phyloP scores from a whole-genome alignment of 768 basidiomycete species.

The Sporobolomyces roseus region DNA sequence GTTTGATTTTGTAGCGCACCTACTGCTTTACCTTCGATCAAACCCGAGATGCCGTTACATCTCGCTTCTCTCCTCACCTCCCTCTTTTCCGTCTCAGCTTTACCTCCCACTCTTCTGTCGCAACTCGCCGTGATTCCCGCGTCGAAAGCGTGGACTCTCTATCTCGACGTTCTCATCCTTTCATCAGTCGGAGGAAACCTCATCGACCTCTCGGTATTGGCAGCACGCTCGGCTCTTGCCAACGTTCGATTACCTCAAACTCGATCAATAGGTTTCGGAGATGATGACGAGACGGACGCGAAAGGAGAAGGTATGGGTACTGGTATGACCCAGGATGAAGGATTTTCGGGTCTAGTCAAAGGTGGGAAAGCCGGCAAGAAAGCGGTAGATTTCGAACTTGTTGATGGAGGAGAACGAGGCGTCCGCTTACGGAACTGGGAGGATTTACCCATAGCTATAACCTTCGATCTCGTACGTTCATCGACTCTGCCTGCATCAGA shows the following conservation, averaged over 20 bases:
- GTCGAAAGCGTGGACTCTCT: constrained; percentile 70
- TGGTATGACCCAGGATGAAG: constrained; percentile 45
- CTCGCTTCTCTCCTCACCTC: constrained; percentile 36
- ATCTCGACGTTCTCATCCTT: constrained; percentile 70
- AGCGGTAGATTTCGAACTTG: constrained; percentile 77
- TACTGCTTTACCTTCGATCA: constrained; percentile 69
- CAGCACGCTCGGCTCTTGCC: constrained; percentile 72
- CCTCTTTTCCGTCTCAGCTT: constrained; percentile 58
- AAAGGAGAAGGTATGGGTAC: constrained; percentile 19
- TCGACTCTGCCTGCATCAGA: not conserved
- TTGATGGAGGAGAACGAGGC: constrained; percentile 73
- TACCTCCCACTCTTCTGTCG: constrained; percentile 51
- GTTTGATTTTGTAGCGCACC: constrained; percentile 51
- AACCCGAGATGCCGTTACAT: constrained; percentile 57
- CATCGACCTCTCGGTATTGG: constrained; percentile 73
- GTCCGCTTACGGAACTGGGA: constrained; percentile 62
- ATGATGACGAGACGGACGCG: constrained; percentile 31
- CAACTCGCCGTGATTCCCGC: constrained; percentile 60
- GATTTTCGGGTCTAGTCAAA: constrained; percentile 61
- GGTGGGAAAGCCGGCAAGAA: constrained; percentile 52
- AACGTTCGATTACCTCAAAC: constrained; percentile 76
- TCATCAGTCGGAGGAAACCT: constrained; percentile 49
- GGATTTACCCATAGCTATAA: constrained; percentile 70
- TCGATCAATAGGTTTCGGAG: constrained; percentile 63
- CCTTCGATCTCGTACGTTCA: constrained; percentile 66